Conservation (phyloP, 2,329 filamentous ascomycete genomes). For the Calonectria hawksworthii region DNA sequence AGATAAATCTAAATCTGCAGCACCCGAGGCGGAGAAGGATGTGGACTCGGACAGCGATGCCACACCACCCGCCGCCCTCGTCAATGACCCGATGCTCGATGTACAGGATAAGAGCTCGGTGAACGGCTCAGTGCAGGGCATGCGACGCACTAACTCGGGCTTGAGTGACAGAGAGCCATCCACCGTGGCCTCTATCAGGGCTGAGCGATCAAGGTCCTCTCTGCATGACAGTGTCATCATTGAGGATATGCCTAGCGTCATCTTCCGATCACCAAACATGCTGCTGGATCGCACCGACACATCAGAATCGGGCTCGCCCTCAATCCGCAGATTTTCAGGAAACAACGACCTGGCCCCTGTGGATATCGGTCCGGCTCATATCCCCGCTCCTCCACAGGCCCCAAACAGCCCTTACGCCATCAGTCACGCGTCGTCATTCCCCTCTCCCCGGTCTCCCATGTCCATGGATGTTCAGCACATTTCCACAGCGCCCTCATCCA, state of each 20-base stretch:
- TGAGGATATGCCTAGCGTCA: slow-evolving; percentile 60
- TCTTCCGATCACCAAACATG: slow-evolving; percentile 55
- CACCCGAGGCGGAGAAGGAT: slow-evolving; percentile 59
- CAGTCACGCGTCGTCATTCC: slow-evolving; percentile 74
- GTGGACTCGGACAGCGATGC: slow-evolving; percentile 61
- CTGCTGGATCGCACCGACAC: slow-evolving; percentile 51
- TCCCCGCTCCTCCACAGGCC: slow-evolving; percentile 59
- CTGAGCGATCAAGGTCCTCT: slow-evolving; percentile 64
- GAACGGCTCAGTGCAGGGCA: slow-evolving; percentile 40
- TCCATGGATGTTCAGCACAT: slow-evolving; percentile 80
- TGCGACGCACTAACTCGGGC: slow-evolving; percentile 62
- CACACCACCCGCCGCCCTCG: slow-evolving; percentile 49
- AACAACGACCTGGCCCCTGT: slow-evolving; percentile 64
- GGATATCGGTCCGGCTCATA: slow-evolving; percentile 62
- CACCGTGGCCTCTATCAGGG: slow-evolving; percentile 53
- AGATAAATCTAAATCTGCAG: slow-evolving; percentile 55
- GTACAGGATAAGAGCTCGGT: slow-evolving; percentile 39
- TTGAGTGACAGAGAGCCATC: slow-evolving; percentile 56
- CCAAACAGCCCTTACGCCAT: slow-evolving; percentile 77
- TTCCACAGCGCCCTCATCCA: slow-evolving; percentile 81
- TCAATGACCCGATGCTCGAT: slow-evolving; percentile 42
- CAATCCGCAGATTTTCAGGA: slow-evolving; percentile 58
- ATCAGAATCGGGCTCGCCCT: slow-evolving; percentile 59
- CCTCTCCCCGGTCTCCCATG: slow-evolving; percentile 78
- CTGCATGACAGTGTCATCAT: slow-evolving; percentile 66